These are phyloP conservation scores for Solanum chmielewskii DNA, from an alignment of 257 asterid genomes.

Conservation along the genomic window DNA sequence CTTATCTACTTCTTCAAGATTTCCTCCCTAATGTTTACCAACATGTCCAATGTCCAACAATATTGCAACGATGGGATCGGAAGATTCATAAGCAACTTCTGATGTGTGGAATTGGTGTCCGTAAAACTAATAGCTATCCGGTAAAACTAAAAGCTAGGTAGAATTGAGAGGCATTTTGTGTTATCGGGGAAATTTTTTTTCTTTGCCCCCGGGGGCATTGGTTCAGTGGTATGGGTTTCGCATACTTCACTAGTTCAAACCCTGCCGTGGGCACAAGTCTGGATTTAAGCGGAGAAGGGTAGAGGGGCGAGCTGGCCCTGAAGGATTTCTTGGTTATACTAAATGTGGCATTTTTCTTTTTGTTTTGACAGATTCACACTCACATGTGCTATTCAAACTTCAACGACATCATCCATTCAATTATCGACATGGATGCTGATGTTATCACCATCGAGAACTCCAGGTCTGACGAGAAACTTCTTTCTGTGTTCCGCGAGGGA, in stretches of 20 bases:
- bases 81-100: background rate
- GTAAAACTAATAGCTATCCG: no score
- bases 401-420: conserved; percentile 96
- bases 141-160: background rate
- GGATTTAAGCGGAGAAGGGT: background rate
- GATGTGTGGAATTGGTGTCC: background rate
- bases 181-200: background rate
- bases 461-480: conserved; percentile 88
- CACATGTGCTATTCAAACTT: conserved; percentile 99
- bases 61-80: background rate
- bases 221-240: background rate
- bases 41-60: background rate
- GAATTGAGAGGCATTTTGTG: background rate
- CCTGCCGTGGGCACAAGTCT: background rate
- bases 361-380: conserved; percentile 65
- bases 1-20: background rate
- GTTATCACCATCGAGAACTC: conserved; percentile 98
- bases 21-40: background rate
- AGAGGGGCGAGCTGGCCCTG: background rate
- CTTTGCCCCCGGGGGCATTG: background rate
- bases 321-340: background rate
- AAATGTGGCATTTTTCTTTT: background rate
- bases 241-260: background rate
- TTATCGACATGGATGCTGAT: conserved; percentile 93
- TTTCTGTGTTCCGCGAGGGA: conserved; percentile 94